Percentiles rank a stretch among this genome's conserved stretches.
Conservation (phyloP, 164 flowering plant species). For the Magnolia officinalis region DNA sequence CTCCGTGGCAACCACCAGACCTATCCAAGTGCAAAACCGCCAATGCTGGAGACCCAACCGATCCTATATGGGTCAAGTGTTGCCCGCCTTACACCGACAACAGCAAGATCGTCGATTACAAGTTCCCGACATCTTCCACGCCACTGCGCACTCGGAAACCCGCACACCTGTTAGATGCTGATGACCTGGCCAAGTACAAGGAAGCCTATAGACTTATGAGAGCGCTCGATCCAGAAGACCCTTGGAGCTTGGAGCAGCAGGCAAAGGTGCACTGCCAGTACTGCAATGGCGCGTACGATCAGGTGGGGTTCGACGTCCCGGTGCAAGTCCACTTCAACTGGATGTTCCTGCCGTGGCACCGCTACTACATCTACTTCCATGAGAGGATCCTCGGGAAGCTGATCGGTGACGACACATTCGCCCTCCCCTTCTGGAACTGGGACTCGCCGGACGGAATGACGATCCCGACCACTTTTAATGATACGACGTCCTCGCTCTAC, state of each 20-base stretch:
- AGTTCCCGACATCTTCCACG: not conserved
- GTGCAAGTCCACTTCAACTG: not conserved
- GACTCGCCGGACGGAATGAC: not conserved
- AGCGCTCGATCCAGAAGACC: not conserved
- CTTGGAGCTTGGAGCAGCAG: not conserved
- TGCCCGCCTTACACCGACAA: not conserved
- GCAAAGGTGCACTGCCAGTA: not conserved
- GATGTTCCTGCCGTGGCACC: constrained; percentile 5
- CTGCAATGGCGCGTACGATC: not conserved
- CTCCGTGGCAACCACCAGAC: not conserved
- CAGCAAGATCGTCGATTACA: not conserved
- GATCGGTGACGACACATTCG: not conserved
- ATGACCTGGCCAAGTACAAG: not conserved
- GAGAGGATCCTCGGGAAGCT: constrained; percentile 7
- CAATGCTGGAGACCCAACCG: too few species aligned
- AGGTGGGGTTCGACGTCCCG: not conserved
- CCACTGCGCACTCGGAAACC: not conserved
- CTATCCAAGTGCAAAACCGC: not conserved
- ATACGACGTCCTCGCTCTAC: not conserved
- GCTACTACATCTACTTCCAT: not conserved
- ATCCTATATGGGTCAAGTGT: not conserved
- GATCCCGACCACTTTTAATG: not conserved
- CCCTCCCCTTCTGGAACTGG: constrained; percentile 6
- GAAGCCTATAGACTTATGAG: not conserved
- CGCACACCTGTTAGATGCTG: not conserved